Percentiles rank a stretch among this genome's conserved stretches.
phyloP scores from a whole-genome alignment of 2,329 filamentous ascomycete genomes.

The Aspergillus chevalieri region DNA sequence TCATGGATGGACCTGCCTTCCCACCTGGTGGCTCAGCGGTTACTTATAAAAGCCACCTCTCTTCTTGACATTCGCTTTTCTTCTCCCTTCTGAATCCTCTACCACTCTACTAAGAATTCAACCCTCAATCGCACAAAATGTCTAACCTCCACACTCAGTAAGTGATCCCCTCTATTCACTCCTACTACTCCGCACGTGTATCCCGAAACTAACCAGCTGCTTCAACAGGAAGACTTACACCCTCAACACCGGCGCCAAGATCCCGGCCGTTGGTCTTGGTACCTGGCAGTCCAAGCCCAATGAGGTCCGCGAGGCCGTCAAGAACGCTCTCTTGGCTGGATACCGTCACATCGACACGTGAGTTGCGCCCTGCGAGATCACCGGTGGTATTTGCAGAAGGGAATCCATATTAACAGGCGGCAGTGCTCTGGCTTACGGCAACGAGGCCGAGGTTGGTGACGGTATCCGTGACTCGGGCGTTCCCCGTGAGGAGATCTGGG shows the following conservation, averaged over 20 bases:
- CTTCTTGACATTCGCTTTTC: background rate
- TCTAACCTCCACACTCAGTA: slow-evolving; percentile 25
- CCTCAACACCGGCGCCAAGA: slow-evolving; percentile 46
- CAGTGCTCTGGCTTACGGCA: slow-evolving; percentile 49
- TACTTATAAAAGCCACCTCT: background rate
- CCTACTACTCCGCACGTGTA: background rate
- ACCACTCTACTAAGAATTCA: background rate
- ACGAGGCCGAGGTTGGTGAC: slow-evolving; percentile 61
- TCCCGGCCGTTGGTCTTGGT: slow-evolving; percentile 48
- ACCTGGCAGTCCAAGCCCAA: slow-evolving; percentile 52
- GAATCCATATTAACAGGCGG: background rate
- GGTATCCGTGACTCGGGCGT: slow-evolving; percentile 62
- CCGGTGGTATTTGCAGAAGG: background rate
- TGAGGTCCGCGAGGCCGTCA: slow-evolving; percentile 46
- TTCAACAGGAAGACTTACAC: slow-evolving; percentile 34
- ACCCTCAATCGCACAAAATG: slow-evolving; percentile 16
- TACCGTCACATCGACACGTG: slow-evolving; percentile 54
- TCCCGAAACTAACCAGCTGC: background rate
- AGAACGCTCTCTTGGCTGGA: slow-evolving; percentile 44
- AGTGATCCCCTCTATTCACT: slow-evolving; percentile 5
- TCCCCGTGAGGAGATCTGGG: slow-evolving; percentile 60
- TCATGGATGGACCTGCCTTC: slow-evolving; percentile 20
- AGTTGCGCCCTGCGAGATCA: slow-evolving; percentile 12
- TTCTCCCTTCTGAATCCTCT: slow-evolving; percentile 1
- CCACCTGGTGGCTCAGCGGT: background rate